Conservation (phyloP, 163 green algal genomes). For the Chloromonas sp. region DNA sequence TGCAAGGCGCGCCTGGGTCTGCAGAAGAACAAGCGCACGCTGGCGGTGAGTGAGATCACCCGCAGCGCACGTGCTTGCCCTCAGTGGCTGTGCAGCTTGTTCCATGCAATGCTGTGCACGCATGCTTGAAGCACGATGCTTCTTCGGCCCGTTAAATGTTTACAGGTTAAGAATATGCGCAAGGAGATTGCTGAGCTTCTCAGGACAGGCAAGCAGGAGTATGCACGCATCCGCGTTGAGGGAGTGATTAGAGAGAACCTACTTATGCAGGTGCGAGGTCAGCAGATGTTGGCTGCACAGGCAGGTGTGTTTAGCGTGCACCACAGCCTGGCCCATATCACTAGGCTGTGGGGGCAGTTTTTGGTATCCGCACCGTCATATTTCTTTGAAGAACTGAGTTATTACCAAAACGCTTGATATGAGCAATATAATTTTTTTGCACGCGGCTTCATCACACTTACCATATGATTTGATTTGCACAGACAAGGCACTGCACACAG, state of each 20-base stretch:
- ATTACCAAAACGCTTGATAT: no score
- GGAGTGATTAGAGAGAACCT: constrained; percentile 63
- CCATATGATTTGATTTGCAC: no score
- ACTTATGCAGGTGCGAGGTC: constrained; percentile 25
- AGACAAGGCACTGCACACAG: no score
- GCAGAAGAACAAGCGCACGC: not conserved
- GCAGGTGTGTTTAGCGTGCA: no score
- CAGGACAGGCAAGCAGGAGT: constrained; percentile 59
- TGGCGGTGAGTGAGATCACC: not conserved
- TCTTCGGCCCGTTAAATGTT: not conserved
- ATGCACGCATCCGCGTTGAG: constrained; percentile 77
- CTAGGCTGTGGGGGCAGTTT: not conserved
- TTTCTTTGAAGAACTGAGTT: not conserved
- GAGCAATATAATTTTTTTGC: no score
- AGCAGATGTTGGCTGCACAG: not conserved
- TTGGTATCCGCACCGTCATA: not conserved
- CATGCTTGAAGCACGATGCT: no score
- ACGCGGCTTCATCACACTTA: no score
- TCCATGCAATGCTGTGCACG: no score
- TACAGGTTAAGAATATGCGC: constrained; percentile 47
- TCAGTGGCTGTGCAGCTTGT: no score
- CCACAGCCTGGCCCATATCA: not conserved
- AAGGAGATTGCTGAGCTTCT: constrained; percentile 75
- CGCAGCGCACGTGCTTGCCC: no score
- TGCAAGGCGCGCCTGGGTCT: not conserved